Conservation (phyloP, 306 rosid genomes). For the Quercus variabilis region DNA sequence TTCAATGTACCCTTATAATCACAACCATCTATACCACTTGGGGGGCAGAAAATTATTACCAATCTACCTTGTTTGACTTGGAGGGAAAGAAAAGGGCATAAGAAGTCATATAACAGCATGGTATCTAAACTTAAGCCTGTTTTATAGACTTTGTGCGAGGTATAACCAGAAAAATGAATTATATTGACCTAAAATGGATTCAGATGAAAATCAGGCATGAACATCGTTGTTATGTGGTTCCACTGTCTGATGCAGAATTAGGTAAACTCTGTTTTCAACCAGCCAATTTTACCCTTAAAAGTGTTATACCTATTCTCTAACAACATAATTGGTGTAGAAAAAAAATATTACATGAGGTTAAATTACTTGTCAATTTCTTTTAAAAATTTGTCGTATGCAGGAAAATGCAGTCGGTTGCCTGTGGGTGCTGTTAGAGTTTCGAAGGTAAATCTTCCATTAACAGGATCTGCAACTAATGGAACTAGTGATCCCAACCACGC, state of each 20-base stretch:
- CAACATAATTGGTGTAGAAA: background rate
- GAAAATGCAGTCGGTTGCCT: constrained; percentile 72
- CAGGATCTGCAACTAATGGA: constrained; percentile 66
- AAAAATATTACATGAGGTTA: background rate
- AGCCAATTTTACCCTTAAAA: background rate
- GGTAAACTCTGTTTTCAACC: background rate
- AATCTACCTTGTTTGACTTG: no score
- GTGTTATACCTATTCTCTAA: background rate
- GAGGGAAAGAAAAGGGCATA: no score
- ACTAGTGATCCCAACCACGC: constrained; percentile 81
- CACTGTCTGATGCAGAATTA: background rate
- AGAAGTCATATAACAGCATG: no score
- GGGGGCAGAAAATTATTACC: no score
- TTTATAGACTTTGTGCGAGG: no score
- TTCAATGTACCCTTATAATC: no score
- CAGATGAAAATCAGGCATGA: no score
- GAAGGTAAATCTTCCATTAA: constrained; percentile 79
- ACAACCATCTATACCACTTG: no score
- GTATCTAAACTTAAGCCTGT: no score
- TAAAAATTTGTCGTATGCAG: constrained; percentile 69
- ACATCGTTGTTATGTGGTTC: background rate
- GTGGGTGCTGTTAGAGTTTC: constrained; percentile 79
- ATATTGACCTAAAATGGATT: no score
- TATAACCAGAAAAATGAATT: no score
- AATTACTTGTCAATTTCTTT: constrained; percentile 73